Percentiles rank a stretch among this genome's conserved stretches.
Conservation (phyloP, 2,329 filamentous ascomycete species). For the Clarireedia monteithiana region DNA sequence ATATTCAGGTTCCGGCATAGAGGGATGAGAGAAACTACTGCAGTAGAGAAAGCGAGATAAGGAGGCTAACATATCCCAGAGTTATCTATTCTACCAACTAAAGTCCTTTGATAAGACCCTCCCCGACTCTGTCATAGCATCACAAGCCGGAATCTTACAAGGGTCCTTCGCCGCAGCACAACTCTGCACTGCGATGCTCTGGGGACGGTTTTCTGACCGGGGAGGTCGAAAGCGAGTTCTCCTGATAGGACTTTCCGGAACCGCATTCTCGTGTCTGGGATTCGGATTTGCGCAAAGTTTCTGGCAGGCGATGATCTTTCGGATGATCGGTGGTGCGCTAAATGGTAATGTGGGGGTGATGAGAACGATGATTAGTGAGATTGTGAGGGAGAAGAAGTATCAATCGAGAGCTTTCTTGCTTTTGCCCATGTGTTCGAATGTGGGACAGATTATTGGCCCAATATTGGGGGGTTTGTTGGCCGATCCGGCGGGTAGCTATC, state of each 20-base stretch:
- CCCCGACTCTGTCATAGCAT: constrained; percentile 44
- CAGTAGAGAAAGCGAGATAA: not conserved
- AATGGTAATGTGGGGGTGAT: constrained; percentile 71
- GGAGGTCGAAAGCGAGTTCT: constrained; percentile 52
- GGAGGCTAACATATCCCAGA: constrained; percentile 40
- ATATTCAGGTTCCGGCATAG: too few species aligned
- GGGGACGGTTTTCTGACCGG: constrained; percentile 56
- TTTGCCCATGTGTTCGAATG: constrained; percentile 60
- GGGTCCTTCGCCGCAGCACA: constrained; percentile 61
- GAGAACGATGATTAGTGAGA: constrained; percentile 67
- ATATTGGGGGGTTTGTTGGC: constrained; percentile 37
- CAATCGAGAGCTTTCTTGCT: constrained; percentile 33
- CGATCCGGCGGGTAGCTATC: constrained; percentile 35
- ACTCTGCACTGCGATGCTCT: constrained; percentile 60
- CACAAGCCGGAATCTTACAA: constrained; percentile 61
- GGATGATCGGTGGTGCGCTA: constrained; percentile 54
- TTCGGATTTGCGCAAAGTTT: constrained; percentile 63
- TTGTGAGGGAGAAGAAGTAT: constrained; percentile 61
- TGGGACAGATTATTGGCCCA: constrained; percentile 36
- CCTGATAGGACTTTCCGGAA: constrained; percentile 56
- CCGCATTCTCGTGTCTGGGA: constrained; percentile 54
- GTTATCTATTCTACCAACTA: constrained; percentile 69
- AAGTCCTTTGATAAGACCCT: constrained; percentile 46
- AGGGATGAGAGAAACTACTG: too few species aligned
- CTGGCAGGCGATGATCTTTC: constrained; percentile 47